phyloP scores from a whole-genome alignment of 2,329 filamentous ascomycete genomes.

The Thermomyces lanuginosus region DNA sequence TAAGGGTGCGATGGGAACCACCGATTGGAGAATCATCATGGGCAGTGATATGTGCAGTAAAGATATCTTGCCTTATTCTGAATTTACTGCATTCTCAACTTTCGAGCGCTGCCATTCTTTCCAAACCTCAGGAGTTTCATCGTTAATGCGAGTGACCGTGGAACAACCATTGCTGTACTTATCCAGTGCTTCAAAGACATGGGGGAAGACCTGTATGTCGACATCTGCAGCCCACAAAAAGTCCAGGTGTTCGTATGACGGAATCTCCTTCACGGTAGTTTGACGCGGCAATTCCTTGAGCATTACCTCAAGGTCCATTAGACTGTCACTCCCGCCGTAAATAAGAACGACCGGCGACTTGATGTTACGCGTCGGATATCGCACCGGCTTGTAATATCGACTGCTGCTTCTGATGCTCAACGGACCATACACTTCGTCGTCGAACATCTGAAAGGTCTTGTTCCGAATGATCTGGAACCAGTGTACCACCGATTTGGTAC shows the following conservation, averaged over 20 bases:
- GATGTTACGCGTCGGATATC: conserved; percentile 93
- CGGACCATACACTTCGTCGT: conserved; percentile 75
- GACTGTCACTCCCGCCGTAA: conserved; percentile 82
- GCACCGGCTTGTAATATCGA: conserved; percentile 91
- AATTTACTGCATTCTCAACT: no score
- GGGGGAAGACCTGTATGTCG: conserved; percentile 67
- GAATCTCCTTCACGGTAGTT: conserved; percentile 72
- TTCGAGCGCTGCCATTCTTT: no score
- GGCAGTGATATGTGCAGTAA: no score
- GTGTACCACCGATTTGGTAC: conserved; percentile 90
- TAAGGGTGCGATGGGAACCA: no score
- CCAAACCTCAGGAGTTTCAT: no score
- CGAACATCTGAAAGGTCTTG: conserved; percentile 94
- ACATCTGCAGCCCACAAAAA: conserved; percentile 89
- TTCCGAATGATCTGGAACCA: conserved; percentile 99
- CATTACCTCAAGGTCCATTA: conserved; percentile 91
- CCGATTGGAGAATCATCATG: no score
- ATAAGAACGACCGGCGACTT: conserved; percentile 86
- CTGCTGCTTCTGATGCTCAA: conserved; percentile 52
- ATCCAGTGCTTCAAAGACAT: conserved; percentile 78
- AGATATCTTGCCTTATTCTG: no score
- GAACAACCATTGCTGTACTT: conserved; percentile 31
- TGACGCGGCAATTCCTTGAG: conserved; percentile 68
- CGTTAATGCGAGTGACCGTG: no score
- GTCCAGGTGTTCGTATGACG: conserved; percentile 91